Evolutionary conservation across 2,329 filamentous ascomycete species (phyloP).

Genomic region (Malbranchea zuffiana): DNA sequence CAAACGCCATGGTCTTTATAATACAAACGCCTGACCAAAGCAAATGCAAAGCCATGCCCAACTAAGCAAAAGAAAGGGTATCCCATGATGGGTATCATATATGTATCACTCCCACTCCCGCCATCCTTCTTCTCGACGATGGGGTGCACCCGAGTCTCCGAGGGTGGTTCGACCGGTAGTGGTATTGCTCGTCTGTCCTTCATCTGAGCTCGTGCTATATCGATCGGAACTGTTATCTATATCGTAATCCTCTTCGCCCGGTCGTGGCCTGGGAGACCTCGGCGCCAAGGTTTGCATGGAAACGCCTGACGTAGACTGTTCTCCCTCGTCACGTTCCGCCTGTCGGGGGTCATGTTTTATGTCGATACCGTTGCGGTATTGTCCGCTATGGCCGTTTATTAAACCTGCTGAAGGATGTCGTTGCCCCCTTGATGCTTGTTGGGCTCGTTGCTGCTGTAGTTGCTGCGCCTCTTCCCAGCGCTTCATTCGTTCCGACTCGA

Average conservation of each 20-base stretch:
- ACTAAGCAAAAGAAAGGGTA: too few species aligned
- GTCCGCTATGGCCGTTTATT: conserved; percentile 17
- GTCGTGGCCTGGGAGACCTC: conserved; percentile 28
- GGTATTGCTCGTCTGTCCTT: too few species aligned
- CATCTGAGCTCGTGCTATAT: conserved; percentile 16
- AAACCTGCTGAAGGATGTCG: neutral
- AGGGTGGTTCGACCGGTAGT: too few species aligned
- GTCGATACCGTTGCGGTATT: neutral
- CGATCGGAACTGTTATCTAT: conserved; percentile 17
- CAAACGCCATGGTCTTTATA: too few species aligned
- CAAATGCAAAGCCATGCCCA: too few species aligned
- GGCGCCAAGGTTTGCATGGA: conserved; percentile 35
- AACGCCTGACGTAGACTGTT: conserved; percentile 30
- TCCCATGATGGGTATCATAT: too few species aligned
- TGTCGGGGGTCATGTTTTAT: neutral
- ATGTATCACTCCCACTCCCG: too few species aligned
- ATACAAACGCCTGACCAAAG: too few species aligned
- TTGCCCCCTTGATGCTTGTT: neutral
- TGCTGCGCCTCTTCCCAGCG: conserved; percentile 24
- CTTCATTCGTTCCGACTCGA: conserved; percentile 32
- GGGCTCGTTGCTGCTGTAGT: conserved; percentile 21
- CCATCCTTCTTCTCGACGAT: too few species aligned
- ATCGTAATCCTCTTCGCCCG: conserved; percentile 27
- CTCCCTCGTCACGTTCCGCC: conserved; percentile 2
- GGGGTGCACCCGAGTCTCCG: too few species aligned